phyloP scores from a whole-genome alignment of 2,329 filamentous ascomycete species.

The Penicillium expansum region DNA sequence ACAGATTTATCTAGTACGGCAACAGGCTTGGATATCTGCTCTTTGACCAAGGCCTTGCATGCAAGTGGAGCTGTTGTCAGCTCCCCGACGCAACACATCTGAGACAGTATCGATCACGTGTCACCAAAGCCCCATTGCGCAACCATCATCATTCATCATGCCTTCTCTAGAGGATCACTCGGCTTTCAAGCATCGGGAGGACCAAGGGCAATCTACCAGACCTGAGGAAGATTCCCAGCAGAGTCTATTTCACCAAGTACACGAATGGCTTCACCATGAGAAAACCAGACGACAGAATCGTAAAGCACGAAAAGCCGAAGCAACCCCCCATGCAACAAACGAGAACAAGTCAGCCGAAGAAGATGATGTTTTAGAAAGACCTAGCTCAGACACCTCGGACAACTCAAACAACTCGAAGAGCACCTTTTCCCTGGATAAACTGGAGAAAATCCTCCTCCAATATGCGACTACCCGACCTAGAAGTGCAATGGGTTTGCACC shows the following conservation, averaged over 20 bases:
- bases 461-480: constrained; percentile 38
- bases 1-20: constrained; percentile 30
- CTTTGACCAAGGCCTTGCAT: constrained; percentile 24
- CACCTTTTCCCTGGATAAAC: constrained; percentile 70
- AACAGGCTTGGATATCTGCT: constrained; percentile 26
- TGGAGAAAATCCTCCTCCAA: constrained; percentile 67
- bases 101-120: constrained; percentile 31
- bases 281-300: constrained; percentile 62
- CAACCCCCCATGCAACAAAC: constrained; percentile 40
- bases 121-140: constrained; percentile 28
- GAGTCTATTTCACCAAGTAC: constrained; percentile 66
- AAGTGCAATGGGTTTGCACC: constrained; percentile 15
- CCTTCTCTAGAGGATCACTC: constrained; percentile 32
- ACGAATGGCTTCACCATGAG: constrained; percentile 81
- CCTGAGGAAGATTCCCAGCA: constrained; percentile 34
- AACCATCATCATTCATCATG: constrained; percentile 25
- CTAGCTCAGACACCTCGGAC: constrained; percentile 59
- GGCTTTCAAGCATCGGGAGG: constrained; percentile 27
- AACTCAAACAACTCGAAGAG: constrained; percentile 65
- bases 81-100: constrained; percentile 21
- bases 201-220: constrained; percentile 27
- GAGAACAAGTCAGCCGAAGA: constrained; percentile 27
- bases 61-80: constrained; percentile 17
- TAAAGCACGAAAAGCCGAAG: constrained; percentile 49
- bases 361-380: constrained; percentile 10